Evolutionary conservation across 73 alveolate species (phyloP).

Genomic region (Uronychia binucleata): DNA sequence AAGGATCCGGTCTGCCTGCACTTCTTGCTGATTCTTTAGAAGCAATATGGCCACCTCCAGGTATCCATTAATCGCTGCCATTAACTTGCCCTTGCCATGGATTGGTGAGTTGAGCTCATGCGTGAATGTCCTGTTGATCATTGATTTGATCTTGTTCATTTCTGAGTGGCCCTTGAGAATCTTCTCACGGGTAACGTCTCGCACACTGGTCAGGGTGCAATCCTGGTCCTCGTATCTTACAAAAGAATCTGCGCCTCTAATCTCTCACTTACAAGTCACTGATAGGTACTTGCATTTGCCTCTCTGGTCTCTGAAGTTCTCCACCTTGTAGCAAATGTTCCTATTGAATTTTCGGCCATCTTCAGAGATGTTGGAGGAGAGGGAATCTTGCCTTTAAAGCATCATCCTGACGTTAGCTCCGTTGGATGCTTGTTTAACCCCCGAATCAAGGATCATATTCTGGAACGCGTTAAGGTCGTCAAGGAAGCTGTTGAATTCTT

Average conservation of each 20-base stretch:
- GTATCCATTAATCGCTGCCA: neutral
- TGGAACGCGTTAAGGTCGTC: neutral
- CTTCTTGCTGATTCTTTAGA: neutral
- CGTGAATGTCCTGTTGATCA: neutral
- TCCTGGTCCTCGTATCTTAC: neutral
- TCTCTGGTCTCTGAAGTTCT: neutral
- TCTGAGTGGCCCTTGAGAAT: neutral
- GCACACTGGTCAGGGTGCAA: neutral
- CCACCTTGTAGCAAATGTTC: neutral
- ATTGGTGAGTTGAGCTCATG: constrained; percentile 10
- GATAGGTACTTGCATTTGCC: neutral
- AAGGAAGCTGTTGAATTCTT: neutral
- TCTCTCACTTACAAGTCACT: no score
- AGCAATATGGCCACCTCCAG: neutral
- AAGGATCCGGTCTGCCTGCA: neutral
- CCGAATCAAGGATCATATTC: neutral
- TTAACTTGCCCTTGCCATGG: neutral
- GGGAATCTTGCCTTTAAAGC: neutral
- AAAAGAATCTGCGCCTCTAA: neutral
- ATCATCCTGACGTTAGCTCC: neutral
- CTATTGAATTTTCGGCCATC: neutral
- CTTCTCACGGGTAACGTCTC: constrained; percentile 3
- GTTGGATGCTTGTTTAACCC: neutral
- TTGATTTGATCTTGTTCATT: neutral
- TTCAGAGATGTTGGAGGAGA: neutral